Percentiles rank a stretch among this genome's conserved stretches.
Conservation (phyloP, 2,329 filamentous ascomycete genomes). For the Talaromyces sp. region DNA sequence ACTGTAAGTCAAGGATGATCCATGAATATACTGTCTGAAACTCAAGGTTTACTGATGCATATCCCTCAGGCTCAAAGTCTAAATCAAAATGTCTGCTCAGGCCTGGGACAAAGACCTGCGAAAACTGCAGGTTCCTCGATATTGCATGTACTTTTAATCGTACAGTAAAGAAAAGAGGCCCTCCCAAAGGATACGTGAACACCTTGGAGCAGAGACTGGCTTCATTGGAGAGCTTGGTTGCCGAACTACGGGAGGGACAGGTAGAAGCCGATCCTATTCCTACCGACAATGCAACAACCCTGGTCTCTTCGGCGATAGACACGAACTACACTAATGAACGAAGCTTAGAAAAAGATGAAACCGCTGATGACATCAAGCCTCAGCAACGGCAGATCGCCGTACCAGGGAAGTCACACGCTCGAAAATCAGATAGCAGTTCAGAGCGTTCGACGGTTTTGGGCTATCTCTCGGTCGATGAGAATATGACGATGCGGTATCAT, state of each 20-base stretch:
- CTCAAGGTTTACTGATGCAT: neutral
- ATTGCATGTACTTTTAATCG: slow-evolving; percentile 20
- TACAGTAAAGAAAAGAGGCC: slow-evolving; percentile 19
- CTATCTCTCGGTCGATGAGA: slow-evolving; percentile 20
- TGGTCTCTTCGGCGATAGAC: neutral
- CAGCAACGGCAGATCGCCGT: neutral
- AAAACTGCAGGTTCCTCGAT: slow-evolving; percentile 19
- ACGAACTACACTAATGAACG: neutral
- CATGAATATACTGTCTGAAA: too few species aligned
- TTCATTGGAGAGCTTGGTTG: slow-evolving; percentile 14
- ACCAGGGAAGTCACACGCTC: neutral
- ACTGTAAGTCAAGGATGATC: slow-evolving; percentile 11
- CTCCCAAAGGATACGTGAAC: slow-evolving; percentile 21
- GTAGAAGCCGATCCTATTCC: slow-evolving; percentile 1
- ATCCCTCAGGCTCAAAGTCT: slow-evolving; percentile 15
- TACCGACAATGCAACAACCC: slow-evolving; percentile 4
- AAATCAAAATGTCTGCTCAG: slow-evolving; percentile 21
- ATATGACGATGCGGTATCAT: slow-evolving; percentile 22
- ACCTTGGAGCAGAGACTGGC: slow-evolving; percentile 19
- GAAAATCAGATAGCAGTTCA: slow-evolving; percentile 9
- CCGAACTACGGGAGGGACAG: slow-evolving; percentile 8
- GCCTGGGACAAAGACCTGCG: slow-evolving; percentile 17
- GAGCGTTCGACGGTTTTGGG: slow-evolving; percentile 19
- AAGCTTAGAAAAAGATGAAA: neutral
- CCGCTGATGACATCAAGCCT: neutral